Conservation (phyloP, 805 yeast species). For the Suhomyces canberraensis region DNA sequence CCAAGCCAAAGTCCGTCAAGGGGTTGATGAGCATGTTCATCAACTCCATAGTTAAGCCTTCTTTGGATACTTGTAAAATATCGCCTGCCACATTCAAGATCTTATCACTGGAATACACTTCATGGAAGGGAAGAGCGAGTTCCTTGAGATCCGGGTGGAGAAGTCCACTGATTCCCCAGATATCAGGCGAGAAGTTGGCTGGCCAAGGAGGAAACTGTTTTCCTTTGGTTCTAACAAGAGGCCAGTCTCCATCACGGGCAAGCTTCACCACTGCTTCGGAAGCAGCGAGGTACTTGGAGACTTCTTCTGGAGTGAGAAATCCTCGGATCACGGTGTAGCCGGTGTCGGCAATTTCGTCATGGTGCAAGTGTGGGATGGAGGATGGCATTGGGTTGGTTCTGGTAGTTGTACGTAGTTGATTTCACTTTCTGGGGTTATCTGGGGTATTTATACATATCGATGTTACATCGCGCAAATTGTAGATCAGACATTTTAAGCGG, state of each 20-base stretch:
- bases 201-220: slow-evolving; percentile 62
- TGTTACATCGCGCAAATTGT: too few relatives aligned
- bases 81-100: slow-evolving; percentile 40
- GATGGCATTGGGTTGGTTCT: slow-evolving; percentile 8
- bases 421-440: too few relatives aligned
- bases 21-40: slow-evolving; percentile 54
- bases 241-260: slow-evolving; percentile 49
- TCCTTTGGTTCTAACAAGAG: slow-evolving; percentile 46
- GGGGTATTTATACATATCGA: too few relatives aligned
- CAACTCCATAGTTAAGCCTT: slow-evolving; percentile 44
- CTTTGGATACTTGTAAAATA: slow-evolving; percentile 37
- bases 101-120: slow-evolving; percentile 37
- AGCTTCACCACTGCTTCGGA: slow-evolving; percentile 35
- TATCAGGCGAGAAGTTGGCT: slow-evolving; percentile 45
- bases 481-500: too few relatives aligned
- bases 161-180: slow-evolving; percentile 51
- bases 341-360: slow-evolving; percentile 32
- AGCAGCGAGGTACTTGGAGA: slow-evolving; percentile 32
- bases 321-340: slow-evolving; percentile 39
- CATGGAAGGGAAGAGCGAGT: slow-evolving; percentile 35
- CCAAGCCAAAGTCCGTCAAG: slow-evolving; percentile 48
- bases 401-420: too few relatives aligned
- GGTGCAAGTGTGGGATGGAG: slow-evolving; percentile 22
- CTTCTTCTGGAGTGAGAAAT: slow-evolving; percentile 41
- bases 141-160: slow-evolving; percentile 45